Evolutionary conservation across 768 basidiomycete species (phyloP).

Genomic region (Leucosporidium creatinivorum): DNA sequence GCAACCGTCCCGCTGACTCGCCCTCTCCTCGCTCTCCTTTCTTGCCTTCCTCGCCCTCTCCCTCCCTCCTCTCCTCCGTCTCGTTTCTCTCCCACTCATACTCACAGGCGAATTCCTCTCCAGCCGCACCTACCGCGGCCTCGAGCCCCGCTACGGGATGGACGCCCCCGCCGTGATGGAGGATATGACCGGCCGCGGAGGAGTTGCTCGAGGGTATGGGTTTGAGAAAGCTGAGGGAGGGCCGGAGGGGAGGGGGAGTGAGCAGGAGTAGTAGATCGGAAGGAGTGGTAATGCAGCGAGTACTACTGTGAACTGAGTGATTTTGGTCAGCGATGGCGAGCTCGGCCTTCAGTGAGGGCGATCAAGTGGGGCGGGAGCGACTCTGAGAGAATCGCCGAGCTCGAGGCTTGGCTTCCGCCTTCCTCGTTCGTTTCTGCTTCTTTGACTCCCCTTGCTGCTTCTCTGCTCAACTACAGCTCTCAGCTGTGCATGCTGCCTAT

Average conservation of each 20-base stretch:
- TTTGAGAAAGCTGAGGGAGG: too few species aligned
- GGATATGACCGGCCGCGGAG: conserved; percentile 64
- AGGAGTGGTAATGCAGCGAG: too few species aligned
- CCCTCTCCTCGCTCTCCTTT: neutral
- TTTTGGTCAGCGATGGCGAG: neutral
- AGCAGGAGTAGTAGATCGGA: neutral
- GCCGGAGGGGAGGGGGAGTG: neutral
- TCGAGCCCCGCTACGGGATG: conserved; percentile 68
- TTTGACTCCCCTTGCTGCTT: too few species aligned
- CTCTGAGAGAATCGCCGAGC: neutral
- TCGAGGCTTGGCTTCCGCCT: neutral
- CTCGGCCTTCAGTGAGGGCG: neutral
- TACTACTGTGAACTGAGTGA: too few species aligned
- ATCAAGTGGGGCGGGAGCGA: neutral
- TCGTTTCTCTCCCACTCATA: too few species aligned
- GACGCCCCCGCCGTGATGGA: conserved; percentile 74
- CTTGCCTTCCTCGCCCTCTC: neutral
- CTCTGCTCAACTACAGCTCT: too few species aligned
- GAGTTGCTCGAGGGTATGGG: conserved; percentile 74
- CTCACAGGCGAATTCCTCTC: conserved; percentile 59
- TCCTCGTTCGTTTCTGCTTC: neutral
- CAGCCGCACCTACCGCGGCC: conserved; percentile 65
- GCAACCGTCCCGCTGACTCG: neutral
- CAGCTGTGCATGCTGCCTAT: too few species aligned
- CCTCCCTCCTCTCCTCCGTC: neutral